phyloP scores from a whole-genome alignment of 2,329 filamentous ascomycete species.

The Botrytis fabae region DNA sequence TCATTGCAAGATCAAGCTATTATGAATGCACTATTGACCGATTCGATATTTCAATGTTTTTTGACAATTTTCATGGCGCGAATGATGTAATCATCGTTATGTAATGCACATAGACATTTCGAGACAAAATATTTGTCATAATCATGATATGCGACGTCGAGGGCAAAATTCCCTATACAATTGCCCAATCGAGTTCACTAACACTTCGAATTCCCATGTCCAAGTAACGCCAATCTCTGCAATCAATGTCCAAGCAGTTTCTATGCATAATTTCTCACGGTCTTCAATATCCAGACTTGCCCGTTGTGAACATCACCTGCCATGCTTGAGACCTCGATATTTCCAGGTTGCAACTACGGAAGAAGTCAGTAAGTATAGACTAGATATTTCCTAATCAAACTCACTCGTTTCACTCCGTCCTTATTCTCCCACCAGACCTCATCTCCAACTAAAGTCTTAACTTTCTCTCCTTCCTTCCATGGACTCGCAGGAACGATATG shows the following conservation, averaged over 20 bases:
- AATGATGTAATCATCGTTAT: constrained; percentile 1
- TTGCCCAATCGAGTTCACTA: not conserved
- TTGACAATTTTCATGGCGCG: not conserved
- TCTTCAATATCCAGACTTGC: constrained; percentile 65
- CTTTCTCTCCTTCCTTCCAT: constrained; percentile 68
- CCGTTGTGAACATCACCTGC: constrained; percentile 81
- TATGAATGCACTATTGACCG: not conserved
- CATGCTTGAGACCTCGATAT: constrained; percentile 73
- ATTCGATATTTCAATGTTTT: not conserved
- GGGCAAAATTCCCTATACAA: not conserved
- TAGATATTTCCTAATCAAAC: constrained; percentile 38
- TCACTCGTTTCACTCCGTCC: constrained; percentile 65
- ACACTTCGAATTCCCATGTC: not conserved
- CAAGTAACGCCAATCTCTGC: not conserved
- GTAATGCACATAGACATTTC: not conserved
- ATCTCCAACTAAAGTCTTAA: constrained; percentile 64
- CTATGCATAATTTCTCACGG: constrained; percentile 46
- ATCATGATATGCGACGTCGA: not conserved
- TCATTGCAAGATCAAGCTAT: not conserved
- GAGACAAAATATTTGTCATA: not conserved
- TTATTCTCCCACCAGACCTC: constrained; percentile 82
- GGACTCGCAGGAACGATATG: constrained; percentile 77
- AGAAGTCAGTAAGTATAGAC: constrained; percentile 2
- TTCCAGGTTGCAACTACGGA: constrained; percentile 72
- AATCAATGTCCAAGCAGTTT: not conserved